These are phyloP conservation scores for Leptographium galeiforme DNA, from an alignment of 2,329 filamentous ascomycete species.

Conservation along the genomic window DNA sequence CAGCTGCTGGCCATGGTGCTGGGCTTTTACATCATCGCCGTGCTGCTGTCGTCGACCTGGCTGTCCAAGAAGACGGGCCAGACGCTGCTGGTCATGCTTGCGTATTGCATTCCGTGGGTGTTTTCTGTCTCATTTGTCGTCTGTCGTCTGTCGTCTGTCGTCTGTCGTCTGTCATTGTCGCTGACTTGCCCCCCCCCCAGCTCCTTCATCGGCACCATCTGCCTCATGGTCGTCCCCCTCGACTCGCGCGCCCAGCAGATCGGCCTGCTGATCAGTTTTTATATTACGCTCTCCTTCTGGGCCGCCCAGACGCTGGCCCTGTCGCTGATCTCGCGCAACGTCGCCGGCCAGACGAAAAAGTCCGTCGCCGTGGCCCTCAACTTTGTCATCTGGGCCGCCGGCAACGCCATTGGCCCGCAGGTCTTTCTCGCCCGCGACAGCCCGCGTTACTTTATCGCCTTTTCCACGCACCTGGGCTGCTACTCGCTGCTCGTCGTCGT, in stretches of 20 bases:
- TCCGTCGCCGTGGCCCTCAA: constrained; percentile 53
- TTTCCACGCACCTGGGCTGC: constrained; percentile 56
- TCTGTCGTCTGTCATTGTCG: too few species aligned
- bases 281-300: constrained; percentile 66
- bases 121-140: not conserved
- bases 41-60: constrained; percentile 53
- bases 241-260: constrained; percentile 43
- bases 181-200: constrained; percentile 26
- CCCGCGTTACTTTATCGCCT: constrained; percentile 56
- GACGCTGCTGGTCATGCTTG: constrained; percentile 52
- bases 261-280: constrained; percentile 60
- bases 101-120: constrained; percentile 52
- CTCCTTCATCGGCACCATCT: constrained; percentile 57
- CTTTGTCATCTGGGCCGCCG: constrained; percentile 52
- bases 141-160: too few species aligned
- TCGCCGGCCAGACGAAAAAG: constrained; percentile 65
- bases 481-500: constrained; percentile 47
- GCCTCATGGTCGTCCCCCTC: constrained; percentile 56
- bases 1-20: constrained; percentile 65
- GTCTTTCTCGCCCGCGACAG: constrained; percentile 47
- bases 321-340: constrained; percentile 54
- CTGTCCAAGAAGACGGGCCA: constrained; percentile 54
- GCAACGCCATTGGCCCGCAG: constrained; percentile 35
- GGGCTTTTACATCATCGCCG: constrained; percentile 59
- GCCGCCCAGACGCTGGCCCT: constrained; percentile 54